phyloP scores from a whole-genome alignment of 2,329 filamentous ascomycete genomes.

The Fusarium piperis region DNA sequence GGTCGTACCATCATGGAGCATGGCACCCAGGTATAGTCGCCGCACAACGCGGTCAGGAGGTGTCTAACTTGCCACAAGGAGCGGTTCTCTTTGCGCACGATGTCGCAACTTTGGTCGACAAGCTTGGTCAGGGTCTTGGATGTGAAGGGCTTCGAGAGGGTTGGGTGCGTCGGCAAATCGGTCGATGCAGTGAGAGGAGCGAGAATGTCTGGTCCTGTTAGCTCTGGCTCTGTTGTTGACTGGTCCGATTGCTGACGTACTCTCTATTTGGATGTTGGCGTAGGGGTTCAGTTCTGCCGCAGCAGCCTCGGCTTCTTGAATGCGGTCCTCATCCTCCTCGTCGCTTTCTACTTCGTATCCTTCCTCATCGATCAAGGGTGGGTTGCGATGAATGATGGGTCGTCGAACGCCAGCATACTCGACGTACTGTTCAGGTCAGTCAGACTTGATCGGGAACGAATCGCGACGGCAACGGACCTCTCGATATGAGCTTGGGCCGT shows the following conservation, averaged over 20 bases:
- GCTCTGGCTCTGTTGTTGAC: constrained; percentile 38
- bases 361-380: constrained; percentile 77
- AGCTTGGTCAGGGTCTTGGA: constrained; percentile 78
- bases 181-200: constrained; percentile 79
- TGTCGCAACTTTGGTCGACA: constrained; percentile 72
- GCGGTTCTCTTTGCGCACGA: constrained; percentile 79
- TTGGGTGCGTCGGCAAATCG: constrained; percentile 78
- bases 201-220: constrained; percentile 68
- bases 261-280: constrained; percentile 74
- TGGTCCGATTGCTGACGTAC: constrained; percentile 56
- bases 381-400: constrained; percentile 78
- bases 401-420: constrained; percentile 79
- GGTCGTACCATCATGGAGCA: constrained; percentile 67
- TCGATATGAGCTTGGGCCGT: constrained; percentile 74
- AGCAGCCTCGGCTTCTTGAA: constrained; percentile 67
- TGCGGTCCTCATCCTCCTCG: constrained; percentile 73
- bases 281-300: constrained; percentile 81
- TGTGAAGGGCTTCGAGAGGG: constrained; percentile 77
- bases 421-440: constrained; percentile 63
- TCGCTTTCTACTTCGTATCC: constrained; percentile 80
- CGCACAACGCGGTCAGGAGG: constrained; percentile 76
- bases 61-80: constrained; percentile 80
- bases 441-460: constrained; percentile 2
- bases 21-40: constrained; percentile 76
- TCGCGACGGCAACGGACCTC: constrained; percentile 60